Evolutionary conservation across 441 rosid species (phyloP).

Genomic region (Gossypium laxum): DNA sequence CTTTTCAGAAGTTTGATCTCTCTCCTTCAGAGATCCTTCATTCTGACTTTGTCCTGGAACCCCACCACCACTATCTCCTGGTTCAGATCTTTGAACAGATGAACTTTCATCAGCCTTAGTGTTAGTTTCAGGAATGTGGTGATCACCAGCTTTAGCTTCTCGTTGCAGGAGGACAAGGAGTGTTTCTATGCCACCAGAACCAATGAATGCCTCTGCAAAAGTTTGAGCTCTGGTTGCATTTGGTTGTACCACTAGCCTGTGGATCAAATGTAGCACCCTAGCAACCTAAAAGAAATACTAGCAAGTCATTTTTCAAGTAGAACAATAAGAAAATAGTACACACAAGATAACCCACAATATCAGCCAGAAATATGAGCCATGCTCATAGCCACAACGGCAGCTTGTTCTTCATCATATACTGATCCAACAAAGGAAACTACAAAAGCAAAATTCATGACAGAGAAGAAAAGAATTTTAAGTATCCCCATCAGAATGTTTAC

Average conservation of each 20-base stretch:
- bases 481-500: neutral
- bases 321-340: slow-evolving; percentile 6
- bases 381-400: neutral
- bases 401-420: neutral
- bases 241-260: slow-evolving; percentile 89
- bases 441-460: neutral
- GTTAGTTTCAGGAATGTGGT: slow-evolving; percentile 29
- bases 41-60: slow-evolving; percentile 29
- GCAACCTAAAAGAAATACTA: slow-evolving; percentile 54
- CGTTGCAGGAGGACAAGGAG: slow-evolving; percentile 91
- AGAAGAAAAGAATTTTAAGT: neutral
- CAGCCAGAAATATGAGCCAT: neutral
- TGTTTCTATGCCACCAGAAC: slow-evolving; percentile 89
- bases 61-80: slow-evolving; percentile 24
- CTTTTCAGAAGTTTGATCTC: slow-evolving; percentile 29
- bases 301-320: slow-evolving; percentile 13
- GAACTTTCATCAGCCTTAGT: slow-evolving; percentile 28
- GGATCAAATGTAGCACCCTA: slow-evolving; percentile 79
- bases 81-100: slow-evolving; percentile 27
- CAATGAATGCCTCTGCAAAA: slow-evolving; percentile 74
- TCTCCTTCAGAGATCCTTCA: slow-evolving; percentile 32
- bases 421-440: slow-evolving; percentile 4
- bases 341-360: neutral
- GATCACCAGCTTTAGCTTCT: slow-evolving; percentile 87
- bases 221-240: slow-evolving; percentile 67